Conservation (phyloP, 371 early-diverging fungal genomes). For the Mucor indicus region DNA sequence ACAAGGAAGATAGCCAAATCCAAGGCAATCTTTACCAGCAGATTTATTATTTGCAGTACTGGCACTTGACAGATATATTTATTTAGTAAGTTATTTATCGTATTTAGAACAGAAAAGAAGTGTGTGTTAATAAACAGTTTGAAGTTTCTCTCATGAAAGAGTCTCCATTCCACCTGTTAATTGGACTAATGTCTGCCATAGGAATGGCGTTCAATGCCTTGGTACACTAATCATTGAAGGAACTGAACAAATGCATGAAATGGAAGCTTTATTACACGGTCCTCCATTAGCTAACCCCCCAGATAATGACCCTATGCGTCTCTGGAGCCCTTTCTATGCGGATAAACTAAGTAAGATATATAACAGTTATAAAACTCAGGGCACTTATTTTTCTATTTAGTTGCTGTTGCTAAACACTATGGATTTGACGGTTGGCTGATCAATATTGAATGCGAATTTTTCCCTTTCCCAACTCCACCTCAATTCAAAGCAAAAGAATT, state of each 20-base stretch:
- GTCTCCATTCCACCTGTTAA: slow-evolving; percentile 59
- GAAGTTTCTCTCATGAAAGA: slow-evolving; percentile 56
- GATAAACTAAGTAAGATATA: slow-evolving; percentile 46
- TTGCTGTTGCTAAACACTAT: slow-evolving; percentile 58
- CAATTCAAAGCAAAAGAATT: slow-evolving; percentile 27
- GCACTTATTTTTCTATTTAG: slow-evolving; percentile 16
- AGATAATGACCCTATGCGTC: slow-evolving; percentile 5
- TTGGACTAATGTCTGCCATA: slow-evolving; percentile 64
- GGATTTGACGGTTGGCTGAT: slow-evolving; percentile 71
- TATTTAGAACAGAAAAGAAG: background rate
- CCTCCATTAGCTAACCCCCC: background rate
- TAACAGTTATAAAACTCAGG: background rate
- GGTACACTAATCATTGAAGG: slow-evolving; percentile 58
- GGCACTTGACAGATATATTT: slow-evolving; percentile 60
- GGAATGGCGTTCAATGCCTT: slow-evolving; percentile 53
- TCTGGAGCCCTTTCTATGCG: slow-evolving; percentile 43
- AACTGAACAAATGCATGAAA: slow-evolving; percentile 32
- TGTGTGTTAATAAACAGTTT: background rate
- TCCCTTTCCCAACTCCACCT: slow-evolving; percentile 17
- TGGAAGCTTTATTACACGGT: slow-evolving; percentile 45
- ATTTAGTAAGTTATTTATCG: slow-evolving; percentile 36
- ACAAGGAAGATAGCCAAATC: slow-evolving; percentile 46
- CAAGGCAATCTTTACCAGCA: slow-evolving; percentile 50
- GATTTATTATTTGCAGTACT: slow-evolving; percentile 49
- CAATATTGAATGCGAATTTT: slow-evolving; percentile 58